A percentile compares a stretch with the other conserved stretches of the same genome.
These are phyloP conservation scores for Beauveria asiatica DNA, from an alignment of 2,329 filamentous ascomycete species.

Conservation along the genomic window DNA sequence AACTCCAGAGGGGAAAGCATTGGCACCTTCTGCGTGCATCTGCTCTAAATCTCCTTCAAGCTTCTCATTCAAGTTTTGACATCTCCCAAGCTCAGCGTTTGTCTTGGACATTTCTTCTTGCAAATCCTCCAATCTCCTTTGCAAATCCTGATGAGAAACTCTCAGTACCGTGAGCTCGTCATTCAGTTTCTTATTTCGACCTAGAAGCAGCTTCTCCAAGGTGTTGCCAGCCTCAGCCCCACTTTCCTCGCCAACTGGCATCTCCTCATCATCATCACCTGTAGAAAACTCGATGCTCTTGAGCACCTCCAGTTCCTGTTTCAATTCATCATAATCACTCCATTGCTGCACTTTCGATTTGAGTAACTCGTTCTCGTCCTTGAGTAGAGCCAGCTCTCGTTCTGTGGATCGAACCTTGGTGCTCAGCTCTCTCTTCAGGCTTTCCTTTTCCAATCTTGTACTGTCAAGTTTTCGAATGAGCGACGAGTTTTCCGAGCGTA, in stretches of 20 bases:
- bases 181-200: conserved; percentile 91
- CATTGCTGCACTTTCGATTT: conserved; percentile 78
- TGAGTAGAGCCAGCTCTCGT: conserved; percentile 64
- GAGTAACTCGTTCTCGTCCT: conserved; percentile 72
- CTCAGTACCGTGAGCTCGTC: conserved; percentile 89
- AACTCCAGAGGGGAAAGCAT: conserved; percentile 78
- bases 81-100: conserved; percentile 78
- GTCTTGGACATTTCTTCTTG: conserved; percentile 77
- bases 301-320: conserved; percentile 89
- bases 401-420: conserved; percentile 69
- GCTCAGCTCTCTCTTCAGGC: conserved; percentile 68
- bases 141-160: conserved; percentile 88
- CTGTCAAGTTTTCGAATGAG: conserved; percentile 83
- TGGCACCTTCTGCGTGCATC: conserved; percentile 76
- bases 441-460: conserved; percentile 73
- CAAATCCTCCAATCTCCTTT: conserved; percentile 67
- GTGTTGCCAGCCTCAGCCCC: conserved; percentile 56
- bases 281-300: conserved; percentile 97
- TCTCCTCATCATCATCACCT: conserved; percentile 74
- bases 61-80: conserved; percentile 75
- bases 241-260: conserved; percentile 32
- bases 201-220: conserved; percentile 81
- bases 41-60: conserved; percentile 86
- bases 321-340: conserved; percentile 92
- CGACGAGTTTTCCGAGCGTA: conserved; percentile 89